Conservation (phyloP, 164 flowering plant genomes). For the Warburgia ugandensis region DNA sequence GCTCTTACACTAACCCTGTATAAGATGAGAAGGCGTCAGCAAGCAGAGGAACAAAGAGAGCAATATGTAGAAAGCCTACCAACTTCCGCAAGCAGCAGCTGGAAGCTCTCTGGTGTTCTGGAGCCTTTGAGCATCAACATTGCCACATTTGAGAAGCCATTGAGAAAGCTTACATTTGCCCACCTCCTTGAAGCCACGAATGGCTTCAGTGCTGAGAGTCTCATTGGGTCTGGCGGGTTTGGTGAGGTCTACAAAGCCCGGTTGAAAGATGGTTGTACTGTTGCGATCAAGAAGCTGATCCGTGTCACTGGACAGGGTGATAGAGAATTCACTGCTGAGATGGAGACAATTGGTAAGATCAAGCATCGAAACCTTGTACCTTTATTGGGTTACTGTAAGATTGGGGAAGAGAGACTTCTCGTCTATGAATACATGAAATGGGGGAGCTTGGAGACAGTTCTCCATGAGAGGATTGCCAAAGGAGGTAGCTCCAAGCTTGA, state of each 20-base stretch:
- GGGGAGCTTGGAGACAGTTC: constrained; percentile 78
- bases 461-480: constrained; percentile 47
- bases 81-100: constrained; percentile 65
- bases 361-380: constrained; percentile 80
- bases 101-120: constrained; percentile 72
- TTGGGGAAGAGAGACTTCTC: constrained; percentile 74
- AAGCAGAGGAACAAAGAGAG: constrained; percentile 39
- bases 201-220: constrained; percentile 69
- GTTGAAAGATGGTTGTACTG: constrained; percentile 63
- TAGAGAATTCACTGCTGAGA: constrained; percentile 77
- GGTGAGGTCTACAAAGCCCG: constrained; percentile 91
- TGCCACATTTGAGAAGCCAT: constrained; percentile 86
- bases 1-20: constrained; percentile 38
- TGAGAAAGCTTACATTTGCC: constrained; percentile 78
- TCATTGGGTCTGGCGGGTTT: constrained; percentile 83
- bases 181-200: constrained; percentile 86
- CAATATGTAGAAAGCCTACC: constrained; percentile 73
- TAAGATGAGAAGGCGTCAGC: constrained; percentile 30
- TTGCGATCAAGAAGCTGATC: constrained; percentile 84
- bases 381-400: constrained; percentile 67
- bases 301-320: constrained; percentile 78
- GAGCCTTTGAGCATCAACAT: constrained; percentile 89
- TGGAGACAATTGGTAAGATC: constrained; percentile 85
- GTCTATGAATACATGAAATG: constrained; percentile 86
- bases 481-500: constrained; percentile 33